phyloP scores from a whole-genome alignment of 176 grass and related monocot species.

The Oryza meridionalis region DNA sequence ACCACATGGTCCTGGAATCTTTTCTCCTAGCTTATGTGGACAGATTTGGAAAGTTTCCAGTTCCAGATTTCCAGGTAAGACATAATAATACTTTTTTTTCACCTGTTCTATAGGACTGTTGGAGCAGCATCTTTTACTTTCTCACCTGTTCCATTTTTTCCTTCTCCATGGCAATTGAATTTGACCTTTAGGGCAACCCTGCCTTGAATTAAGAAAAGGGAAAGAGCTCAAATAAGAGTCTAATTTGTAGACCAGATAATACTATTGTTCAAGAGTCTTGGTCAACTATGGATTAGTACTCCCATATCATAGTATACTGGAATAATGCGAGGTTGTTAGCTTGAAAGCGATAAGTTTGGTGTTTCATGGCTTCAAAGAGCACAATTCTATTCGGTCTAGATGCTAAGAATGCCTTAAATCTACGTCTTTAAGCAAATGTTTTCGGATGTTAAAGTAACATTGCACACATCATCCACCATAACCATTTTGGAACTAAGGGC shows the following conservation, averaged over 20 bases:
- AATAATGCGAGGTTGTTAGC: not conserved
- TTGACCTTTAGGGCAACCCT: not conserved
- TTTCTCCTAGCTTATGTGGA: not conserved
- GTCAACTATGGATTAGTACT: not conserved
- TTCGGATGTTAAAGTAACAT: not conserved
- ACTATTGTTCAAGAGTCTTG: no score
- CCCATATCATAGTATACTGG: not conserved
- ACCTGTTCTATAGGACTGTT: not conserved
- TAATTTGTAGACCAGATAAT: not conserved
- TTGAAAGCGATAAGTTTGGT: not conserved
- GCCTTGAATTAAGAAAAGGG: not conserved
- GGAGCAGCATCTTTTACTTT: conserved; percentile 1
- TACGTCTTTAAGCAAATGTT: not conserved
- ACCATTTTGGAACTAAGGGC: not conserved
- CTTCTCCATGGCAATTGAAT: not conserved
- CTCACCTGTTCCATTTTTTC: not conserved
- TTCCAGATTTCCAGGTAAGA: not conserved
- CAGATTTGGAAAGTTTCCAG: conserved; percentile 17
- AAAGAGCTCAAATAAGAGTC: not conserved
- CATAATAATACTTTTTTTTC: not conserved
- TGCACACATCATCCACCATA: not conserved
- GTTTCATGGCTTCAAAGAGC: not conserved
- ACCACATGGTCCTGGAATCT: not conserved
- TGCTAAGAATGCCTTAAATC: not conserved
- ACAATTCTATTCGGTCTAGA: not conserved